Percentiles rank a stretch among this genome's conserved stretches.
Conservation (phyloP, 1,284 basidiomycete species). For the Leccinum insolens region DNA sequence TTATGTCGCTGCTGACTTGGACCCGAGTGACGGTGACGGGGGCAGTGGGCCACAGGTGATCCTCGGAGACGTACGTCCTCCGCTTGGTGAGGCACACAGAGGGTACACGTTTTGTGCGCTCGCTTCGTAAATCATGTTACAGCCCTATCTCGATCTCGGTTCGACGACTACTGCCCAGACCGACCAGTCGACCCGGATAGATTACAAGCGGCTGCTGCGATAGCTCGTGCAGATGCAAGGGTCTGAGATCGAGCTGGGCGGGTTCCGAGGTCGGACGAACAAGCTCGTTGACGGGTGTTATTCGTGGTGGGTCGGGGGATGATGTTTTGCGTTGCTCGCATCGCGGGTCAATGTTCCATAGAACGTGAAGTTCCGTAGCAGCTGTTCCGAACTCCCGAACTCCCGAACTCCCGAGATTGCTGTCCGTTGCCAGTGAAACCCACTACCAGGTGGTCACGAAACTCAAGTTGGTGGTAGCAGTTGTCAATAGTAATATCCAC, state of each 20-base stretch:
- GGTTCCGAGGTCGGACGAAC: conserved; percentile 93
- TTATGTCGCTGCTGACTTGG: conserved; percentile 33
- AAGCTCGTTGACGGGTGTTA: conserved; percentile 99
- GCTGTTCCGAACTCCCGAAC: too few relatives aligned
- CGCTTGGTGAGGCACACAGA: conserved; percentile 94
- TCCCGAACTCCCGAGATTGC: too few relatives aligned
- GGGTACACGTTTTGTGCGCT: conserved; percentile 96
- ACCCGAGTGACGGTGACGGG: background rate
- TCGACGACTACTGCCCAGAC: background rate
- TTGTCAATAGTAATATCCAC: too few relatives aligned
- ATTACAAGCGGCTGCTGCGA: conserved; percentile 66
- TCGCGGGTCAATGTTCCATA: conserved; percentile 44
- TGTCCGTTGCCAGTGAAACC: too few relatives aligned
- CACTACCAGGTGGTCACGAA: too few relatives aligned
- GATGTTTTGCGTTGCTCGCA: conserved; percentile 76
- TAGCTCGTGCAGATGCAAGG: conserved; percentile 94
- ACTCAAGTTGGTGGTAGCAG: too few relatives aligned
- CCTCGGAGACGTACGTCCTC: conserved; percentile 52
- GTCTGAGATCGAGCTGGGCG: conserved; percentile 80
- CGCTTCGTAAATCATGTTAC: conserved; percentile 82
- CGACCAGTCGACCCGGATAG: conserved; percentile 39
- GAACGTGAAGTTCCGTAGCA: too few relatives aligned
- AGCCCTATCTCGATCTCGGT: conserved; percentile 46
- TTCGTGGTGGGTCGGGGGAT: conserved; percentile 97
- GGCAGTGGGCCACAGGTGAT: conserved; percentile 30